Conservation (phyloP, 768 basidiomycete genomes). For the Mrakia gelida region DNA sequence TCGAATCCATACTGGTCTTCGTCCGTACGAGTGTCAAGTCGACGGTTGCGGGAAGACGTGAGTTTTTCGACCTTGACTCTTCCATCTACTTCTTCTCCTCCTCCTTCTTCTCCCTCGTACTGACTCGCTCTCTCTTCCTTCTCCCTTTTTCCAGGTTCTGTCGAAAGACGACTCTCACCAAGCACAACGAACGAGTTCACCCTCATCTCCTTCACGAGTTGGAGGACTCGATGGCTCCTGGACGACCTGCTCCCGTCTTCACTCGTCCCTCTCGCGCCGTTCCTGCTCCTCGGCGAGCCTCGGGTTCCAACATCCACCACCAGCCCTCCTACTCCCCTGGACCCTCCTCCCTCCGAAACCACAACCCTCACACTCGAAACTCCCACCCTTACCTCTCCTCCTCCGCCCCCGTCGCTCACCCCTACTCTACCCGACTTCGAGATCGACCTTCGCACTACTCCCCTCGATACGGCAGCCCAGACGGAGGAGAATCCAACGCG, state of each 20-base stretch:
- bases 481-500: not conserved
- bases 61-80: conserved; percentile 13
- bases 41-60: conserved; percentile 40
- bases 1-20: conserved; percentile 43
- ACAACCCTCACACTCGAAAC: not conserved
- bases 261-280: not conserved
- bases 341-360: not conserved
- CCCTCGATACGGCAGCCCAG: not conserved
- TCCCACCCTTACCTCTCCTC: conserved; percentile 7
- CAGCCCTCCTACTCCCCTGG: not conserved
- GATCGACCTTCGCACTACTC: not conserved
- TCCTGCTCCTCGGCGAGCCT: not conserved
- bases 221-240: not conserved
- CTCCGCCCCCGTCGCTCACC: not conserved
- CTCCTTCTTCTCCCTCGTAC: not conserved
- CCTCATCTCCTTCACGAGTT: conserved; percentile 29
- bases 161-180: conserved; percentile 47
- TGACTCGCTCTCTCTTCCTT: not conserved
- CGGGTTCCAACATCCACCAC: not conserved
- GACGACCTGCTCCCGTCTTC: conserved; percentile 14
- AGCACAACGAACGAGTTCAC: conserved; percentile 45
- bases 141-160: conserved; percentile 38
- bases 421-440: conserved; percentile 1
- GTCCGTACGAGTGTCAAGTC: conserved; percentile 45
- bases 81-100: not conserved